phyloP scores from a whole-genome alignment of 192 early-diverging fungal species.

The Podila epicladia region DNA sequence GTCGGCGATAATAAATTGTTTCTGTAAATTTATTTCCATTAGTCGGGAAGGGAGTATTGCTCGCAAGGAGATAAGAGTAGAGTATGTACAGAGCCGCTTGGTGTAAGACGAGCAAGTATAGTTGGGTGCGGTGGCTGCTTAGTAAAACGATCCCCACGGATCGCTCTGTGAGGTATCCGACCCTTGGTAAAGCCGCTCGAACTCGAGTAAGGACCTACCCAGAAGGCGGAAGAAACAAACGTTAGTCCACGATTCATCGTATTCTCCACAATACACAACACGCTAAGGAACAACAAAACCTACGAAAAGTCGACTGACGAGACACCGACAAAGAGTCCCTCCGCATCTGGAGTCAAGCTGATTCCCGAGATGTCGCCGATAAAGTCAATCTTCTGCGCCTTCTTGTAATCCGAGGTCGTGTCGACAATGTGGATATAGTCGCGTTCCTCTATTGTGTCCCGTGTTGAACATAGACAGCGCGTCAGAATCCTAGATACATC shows the following conservation, averaged over 20 bases:
- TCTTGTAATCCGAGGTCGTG: conserved; percentile 21
- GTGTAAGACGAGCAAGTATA: background rate
- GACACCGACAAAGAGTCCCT: conserved; percentile 29
- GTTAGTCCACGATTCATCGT: background rate
- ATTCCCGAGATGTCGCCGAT: conserved; percentile 45
- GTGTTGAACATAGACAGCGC: background rate
- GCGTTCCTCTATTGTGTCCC: conserved; percentile 28
- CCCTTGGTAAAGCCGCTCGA: conserved; percentile 9
- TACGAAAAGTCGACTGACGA: conserved; percentile 39
- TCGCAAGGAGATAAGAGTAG: no score
- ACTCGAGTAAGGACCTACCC: conserved; percentile 37
- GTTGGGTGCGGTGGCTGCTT: background rate
- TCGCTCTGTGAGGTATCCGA: background rate
- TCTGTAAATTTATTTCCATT: no score
- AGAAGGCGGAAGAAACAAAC: background rate
- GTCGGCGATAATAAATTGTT: no score
- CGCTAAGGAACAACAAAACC: background rate
- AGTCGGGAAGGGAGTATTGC: no score
- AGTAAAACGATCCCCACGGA: conserved; percentile 1
- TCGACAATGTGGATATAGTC: conserved; percentile 38
- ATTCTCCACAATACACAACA: background rate
- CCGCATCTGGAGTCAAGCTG: conserved; percentile 38
- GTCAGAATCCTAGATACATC: no score
- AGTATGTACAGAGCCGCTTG: no score
- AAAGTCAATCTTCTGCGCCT: conserved; percentile 44